Evolutionary conservation across 83 land plant species (phyloP).

Genomic region (Thuja plicata): DNA sequence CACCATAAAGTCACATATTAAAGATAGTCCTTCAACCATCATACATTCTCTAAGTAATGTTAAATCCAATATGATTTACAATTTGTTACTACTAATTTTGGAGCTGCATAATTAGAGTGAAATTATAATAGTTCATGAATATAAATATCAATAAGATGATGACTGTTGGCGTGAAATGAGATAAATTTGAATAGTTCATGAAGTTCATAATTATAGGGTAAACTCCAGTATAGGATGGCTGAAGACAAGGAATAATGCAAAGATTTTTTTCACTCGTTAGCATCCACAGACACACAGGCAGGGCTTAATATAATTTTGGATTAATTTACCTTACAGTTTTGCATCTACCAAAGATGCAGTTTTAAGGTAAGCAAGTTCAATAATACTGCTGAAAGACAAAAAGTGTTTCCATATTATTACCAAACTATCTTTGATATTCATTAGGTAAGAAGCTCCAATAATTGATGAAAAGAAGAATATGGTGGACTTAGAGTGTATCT

Average conservation of each 20-base stretch:
- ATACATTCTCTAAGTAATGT: neutral
- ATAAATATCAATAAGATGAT: neutral
- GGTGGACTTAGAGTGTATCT: too few relatives aligned
- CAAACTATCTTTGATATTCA: too few relatives aligned
- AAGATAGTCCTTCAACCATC: too few relatives aligned
- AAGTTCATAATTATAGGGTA: slow-evolving; percentile 48
- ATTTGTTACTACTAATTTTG: neutral
- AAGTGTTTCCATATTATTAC: too few relatives aligned
- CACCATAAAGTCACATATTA: too few relatives aligned
- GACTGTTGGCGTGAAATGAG: neutral
- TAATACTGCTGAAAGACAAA: neutral
- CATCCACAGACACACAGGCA: slow-evolving; percentile 97
- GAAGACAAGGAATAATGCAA: slow-evolving; percentile 97
- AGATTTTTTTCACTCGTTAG: slow-evolving; percentile 96
- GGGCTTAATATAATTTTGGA: neutral
- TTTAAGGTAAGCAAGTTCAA: slow-evolving; percentile 64
- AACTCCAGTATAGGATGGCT: slow-evolving; percentile 80
- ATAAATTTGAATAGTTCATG: neutral
- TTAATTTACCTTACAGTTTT: slow-evolving; percentile 47
- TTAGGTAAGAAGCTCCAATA: too few relatives aligned
- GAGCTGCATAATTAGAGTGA: neutral
- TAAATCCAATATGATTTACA: neutral
- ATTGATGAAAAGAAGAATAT: too few relatives aligned
- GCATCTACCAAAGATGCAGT: slow-evolving; percentile 96
- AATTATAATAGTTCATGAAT: neutral